Evolutionary conservation across 1,139 yeast species (phyloP), one percentile per base, ranked within the genome.

Genomic region (Schwanniomyces etchellsii): DNA sequence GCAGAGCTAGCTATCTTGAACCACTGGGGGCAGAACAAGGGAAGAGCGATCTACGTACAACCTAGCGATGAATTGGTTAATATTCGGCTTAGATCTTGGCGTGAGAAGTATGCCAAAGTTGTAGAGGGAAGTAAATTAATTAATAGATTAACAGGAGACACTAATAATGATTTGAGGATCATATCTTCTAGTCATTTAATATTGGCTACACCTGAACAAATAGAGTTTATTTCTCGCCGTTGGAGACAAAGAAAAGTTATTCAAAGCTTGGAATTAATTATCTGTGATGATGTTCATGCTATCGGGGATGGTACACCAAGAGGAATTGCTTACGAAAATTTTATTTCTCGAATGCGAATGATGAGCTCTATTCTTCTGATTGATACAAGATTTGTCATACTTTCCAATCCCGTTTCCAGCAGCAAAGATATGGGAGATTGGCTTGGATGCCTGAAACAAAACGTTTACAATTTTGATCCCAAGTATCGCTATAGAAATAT

Each of bases 351-450:
- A 41, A 68, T 85, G 71, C 63, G 82, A 36, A 76, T 83, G 39
- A 73, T 88, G 52, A 60, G 77, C 0, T 66, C 75, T 1, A 93
- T 84, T 41, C 50, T 79, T 10, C 80, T 77, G 17, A 60, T 56
- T 2, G 44, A 52, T 4, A 43, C 77, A 2, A 62, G 97, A 38
- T 57, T 86, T 18, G 70, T 91, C 14, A 89, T 75, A 0, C 55
- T 91, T 11, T 67, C 85, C 1, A 66, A 76, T 2, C 76, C 95
- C 0, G 52, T 89, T 22, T 75, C 93, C 0, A 82, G 81, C 48
- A 85, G 82, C 3, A 67, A 75, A 33, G 96, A 85, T 41, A 54
- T 89, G 39, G 93, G 85, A 1, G 85, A 81, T 36, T 93, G 97
- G 96, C 55, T 91, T 21, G 95, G 93, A 2, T 79, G 83, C 20